Evolutionary conservation across 495 filamentous ascomycete species (phyloP), one percentile per base, ranked within the genome.

Genomic region (Podospora fimiseda): DNA sequence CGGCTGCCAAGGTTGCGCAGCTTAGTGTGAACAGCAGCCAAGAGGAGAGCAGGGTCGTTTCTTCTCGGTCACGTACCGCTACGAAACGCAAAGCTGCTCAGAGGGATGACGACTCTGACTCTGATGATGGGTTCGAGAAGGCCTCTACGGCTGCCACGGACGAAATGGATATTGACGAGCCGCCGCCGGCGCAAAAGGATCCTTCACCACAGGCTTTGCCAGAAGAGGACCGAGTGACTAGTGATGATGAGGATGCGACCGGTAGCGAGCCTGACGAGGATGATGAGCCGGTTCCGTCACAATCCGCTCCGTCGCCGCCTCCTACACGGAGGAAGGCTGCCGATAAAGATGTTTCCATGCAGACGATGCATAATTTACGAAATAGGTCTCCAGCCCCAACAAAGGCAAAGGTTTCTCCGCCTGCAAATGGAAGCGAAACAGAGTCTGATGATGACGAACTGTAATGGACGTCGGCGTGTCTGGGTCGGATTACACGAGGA

Each of bases 161-260:
- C 23, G 43, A 46, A 60, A 84, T 86, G 81, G 77, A 86, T 27
- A 58, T 82, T 3, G 81, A 84, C 48, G 47, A 69, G 16, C 40
- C 51, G 39, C 36, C 47, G 3, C 49, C 60, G n/a, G n/a, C n/a
- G n/a, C n/a, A n/a, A n/a, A n/a, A n/a, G n/a, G n/a, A n/a, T 3
- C 27, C 53, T 0, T 20, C 39, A 2, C 15, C 44, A 1, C 24
- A 21, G 7, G 38, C 27, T n/a, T n/a, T n/a, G n/a, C n/a, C 19
- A 38, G 18, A 44, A 66, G 58, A 74, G 36, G 66, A 64, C 14
- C 57, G 51, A 50, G 70, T 50, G 60, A 78, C 61, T 52, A 76
- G 58, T 44, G 70, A 73, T 48, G 70, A 72, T 47, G 61, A 60
- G 33, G 66, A 63, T 22, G 72, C 63, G 18, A 75, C 70, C 8